Conservation (phyloP, 1,139 yeast species). For the Saccharomyces uvarum region DNA sequence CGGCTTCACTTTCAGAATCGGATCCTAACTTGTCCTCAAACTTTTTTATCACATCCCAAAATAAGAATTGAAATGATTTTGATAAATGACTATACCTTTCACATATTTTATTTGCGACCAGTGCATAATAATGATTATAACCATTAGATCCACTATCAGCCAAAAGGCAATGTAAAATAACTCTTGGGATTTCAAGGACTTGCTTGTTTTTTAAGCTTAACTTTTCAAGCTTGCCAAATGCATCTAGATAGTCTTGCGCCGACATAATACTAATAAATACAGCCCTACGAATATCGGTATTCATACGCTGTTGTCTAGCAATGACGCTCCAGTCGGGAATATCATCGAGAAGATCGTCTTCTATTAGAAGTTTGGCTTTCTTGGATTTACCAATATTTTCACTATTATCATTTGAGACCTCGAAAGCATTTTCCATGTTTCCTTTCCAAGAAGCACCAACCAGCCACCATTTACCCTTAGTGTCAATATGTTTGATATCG, state of each 20-base stretch:
- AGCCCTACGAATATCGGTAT: slow-evolving; percentile 90
- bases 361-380: slow-evolving; percentile 23
- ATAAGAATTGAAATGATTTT: slow-evolving; percentile 77
- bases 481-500: slow-evolving; percentile 70
- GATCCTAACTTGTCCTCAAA: slow-evolving; percentile 49
- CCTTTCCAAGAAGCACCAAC: slow-evolving; percentile 97
- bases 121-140: slow-evolving; percentile 86
- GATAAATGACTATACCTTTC: slow-evolving; percentile 54
- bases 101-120: slow-evolving; percentile 70
- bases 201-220: slow-evolving; percentile 74
- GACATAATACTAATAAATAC: slow-evolving; percentile 92
- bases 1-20: slow-evolving; percentile 35
- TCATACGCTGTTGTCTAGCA: slow-evolving; percentile 84
- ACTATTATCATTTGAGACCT: slow-evolving; percentile 15
- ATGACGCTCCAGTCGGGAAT: slow-evolving; percentile 85
- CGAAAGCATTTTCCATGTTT: slow-evolving; percentile 32
- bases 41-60: slow-evolving; percentile 83
- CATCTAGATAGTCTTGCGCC: slow-evolving; percentile 85
- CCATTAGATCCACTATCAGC: slow-evolving; percentile 51
- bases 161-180: slow-evolving; percentile 76
- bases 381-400: slow-evolving; percentile 23
- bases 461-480: slow-evolving; percentile 96
- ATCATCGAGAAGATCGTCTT: slow-evolving; percentile 49
- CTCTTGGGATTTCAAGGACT: slow-evolving; percentile 79
- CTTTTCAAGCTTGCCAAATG: slow-evolving; percentile 73